Evolutionary conservation across 1,284 basidiomycete genomes (phyloP).

Genomic region (Austropuccinia psidii): DNA sequence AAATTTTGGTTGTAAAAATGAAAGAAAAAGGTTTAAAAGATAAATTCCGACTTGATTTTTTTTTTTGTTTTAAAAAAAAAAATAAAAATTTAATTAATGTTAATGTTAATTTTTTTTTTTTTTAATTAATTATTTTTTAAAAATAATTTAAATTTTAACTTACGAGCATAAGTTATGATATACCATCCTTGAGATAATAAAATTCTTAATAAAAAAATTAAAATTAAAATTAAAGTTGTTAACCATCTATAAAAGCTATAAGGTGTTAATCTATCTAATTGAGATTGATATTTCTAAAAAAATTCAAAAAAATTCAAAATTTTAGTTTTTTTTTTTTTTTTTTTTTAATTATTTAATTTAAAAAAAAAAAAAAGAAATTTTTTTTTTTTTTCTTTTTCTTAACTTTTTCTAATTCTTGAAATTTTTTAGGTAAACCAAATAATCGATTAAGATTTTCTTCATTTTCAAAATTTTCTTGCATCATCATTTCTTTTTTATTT

Average conservation of each 20-base stretch:
- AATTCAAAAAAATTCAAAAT: neutral
- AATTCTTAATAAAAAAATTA: conserved; percentile 77
- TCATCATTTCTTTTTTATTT: no score
- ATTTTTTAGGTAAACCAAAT: no score
- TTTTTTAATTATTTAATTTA: no score
- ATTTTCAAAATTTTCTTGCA: no score
- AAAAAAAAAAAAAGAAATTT: no score
- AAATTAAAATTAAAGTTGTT: conserved; percentile 63
- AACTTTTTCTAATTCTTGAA: no score
- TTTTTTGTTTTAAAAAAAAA: conserved; percentile 39
- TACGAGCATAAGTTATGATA: conserved; percentile 46
- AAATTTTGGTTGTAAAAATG: conserved; percentile 85
- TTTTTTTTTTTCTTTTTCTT: no score
- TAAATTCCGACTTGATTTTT: conserved; percentile 43
- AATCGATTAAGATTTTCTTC: no score
- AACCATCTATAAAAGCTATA: conserved; percentile 81
- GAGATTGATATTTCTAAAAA: conserved; percentile 55
- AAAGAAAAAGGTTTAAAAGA: conserved; percentile 59
- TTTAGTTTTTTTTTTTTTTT: no score
- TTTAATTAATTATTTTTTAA: conserved; percentile 58
- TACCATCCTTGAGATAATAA: conserved; percentile 65
- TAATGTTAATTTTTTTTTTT: neutral
- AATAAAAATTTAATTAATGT: neutral
- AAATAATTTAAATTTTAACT: conserved; percentile 59
- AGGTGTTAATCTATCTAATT: conserved; percentile 84